Evolutionary conservation across 257 asterid species (phyloP).

Genomic region (Przewalskia tangutica): DNA sequence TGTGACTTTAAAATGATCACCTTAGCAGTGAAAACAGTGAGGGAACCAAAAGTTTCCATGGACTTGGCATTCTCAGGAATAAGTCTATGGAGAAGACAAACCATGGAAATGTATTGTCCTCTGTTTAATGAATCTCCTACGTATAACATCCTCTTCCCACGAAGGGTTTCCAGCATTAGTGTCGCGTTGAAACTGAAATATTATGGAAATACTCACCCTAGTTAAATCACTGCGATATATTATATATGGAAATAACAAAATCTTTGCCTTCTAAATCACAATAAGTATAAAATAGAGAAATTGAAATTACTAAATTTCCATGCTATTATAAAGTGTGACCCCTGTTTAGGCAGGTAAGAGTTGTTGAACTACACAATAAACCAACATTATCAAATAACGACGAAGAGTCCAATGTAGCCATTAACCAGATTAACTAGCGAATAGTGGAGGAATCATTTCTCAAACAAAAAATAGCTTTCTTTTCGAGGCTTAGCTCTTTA

Average conservation of each 20-base stretch:
- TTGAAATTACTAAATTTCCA: background rate
- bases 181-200: constrained; percentile 61
- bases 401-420: background rate
- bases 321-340: background rate
- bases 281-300: background rate
- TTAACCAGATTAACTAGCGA: background rate
- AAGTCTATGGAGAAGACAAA: constrained; percentile 54
- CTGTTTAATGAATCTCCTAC: constrained; percentile 79
- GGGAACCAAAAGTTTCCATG: constrained; percentile 30
- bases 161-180: constrained; percentile 50
- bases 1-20: constrained; percentile 10
- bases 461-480: background rate
- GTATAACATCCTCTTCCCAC: constrained; percentile 65
- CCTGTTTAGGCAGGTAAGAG: background rate
- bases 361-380: background rate
- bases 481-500: background rate
- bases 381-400: background rate
- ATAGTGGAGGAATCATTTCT: background rate
- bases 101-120: constrained; percentile 58
- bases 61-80: constrained; percentile 56
- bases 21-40: constrained; percentile 62
- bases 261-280: background rate
- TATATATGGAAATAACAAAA: background rate
- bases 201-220: background rate
- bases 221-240: background rate